Evolutionary conservation across 345 rosid species (phyloP), one percentile per base, ranked within the genome.

Genomic region (Arabis hirsuta): DNA sequence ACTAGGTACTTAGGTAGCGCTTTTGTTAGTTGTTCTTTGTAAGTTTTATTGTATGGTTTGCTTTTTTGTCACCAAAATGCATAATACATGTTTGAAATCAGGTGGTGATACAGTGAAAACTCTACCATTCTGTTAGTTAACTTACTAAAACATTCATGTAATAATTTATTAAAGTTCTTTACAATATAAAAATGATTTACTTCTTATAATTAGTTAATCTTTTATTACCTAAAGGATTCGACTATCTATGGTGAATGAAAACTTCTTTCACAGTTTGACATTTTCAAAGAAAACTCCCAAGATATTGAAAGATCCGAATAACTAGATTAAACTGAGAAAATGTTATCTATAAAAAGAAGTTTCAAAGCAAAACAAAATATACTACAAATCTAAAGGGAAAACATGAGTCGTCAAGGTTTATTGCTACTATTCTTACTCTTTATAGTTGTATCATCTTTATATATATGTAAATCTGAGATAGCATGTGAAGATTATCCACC

Each of bases 401-500:
- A 14, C 7, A 62, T 45, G 67, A 45, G 44, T 27, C 67, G 5
- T 10, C 26, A 29, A 12, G 20, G 12, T 22, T 44, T 27, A 12
- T 50, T 50, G 24, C 2, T 38, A 20, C 47, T 13, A 39, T 7
- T 50, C 9, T 36, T 51, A 52, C 45, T 65, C 34, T 20, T 39
- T n/a, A 51, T 39, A 22, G 6, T 36, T n/a, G 22, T 9, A 38
- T 36, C 59, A 38, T 65, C 59, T 51, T 9, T 51, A 5, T 2
- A 20, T 36, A 6, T 65, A 3, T 51, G 32, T 38, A 42, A 20
- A 24, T 24, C 47, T 50, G 39, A 66, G 60, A 2, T 41, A n/a
- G 52, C 9, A 4, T 52, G 71, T 52, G 34, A 27, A 66, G 71
- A 52, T 14, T 24, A 38, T 4, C 50, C 60, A 39, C 51, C 60